Evolutionary conservation across 169 alveolate species (phyloP), one percentile per base, ranked within the genome.

Genomic region (Plasmodium malariae): DNA sequence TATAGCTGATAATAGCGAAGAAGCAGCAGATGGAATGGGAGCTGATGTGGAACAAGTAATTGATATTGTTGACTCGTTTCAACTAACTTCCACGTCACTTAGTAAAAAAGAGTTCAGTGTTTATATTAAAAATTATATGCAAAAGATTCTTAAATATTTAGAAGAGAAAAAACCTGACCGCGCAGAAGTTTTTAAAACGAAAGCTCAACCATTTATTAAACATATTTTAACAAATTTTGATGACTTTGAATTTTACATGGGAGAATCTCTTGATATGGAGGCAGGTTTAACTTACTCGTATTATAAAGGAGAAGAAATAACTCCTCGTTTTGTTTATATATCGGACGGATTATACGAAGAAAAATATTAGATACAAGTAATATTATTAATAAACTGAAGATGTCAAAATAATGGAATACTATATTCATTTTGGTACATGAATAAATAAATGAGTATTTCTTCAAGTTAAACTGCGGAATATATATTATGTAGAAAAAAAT

Each of bases 281-380:
- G 98, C 97, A 19, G 95, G 95, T 24, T 62, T 97, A 59, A 94
- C 96, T 72, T 94, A 96, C 83, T 97, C 97, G 37, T 97, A 97
- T 94, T 97, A 97, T 95, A 95, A 97, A 70, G 99, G 97, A 55
- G 99, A 97, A 63, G 98, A 97, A 87, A 93, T 95, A 19, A 93
- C 98, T 37, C 99, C 99, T 34, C 93, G 98, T 45, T 95, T 97
- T 88, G 95, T 97, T 48, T 97, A 95, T 95, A 86, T 97, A 92
- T 89, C 94, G 80, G 99, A 97, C 69, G 98, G 98, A 28, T 93
- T 97, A 63, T 95, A 92, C 80, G 99, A 97, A 85, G 98, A 95
- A 88, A 94, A 97, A 67, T 96, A 96, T 87, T 96, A 95, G 67
- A 59, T 14, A 28, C 9, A 14, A 6, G 6, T 24, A 72, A 51